Percentiles rank a stretch among this genome's conserved stretches.
Evolutionary conservation across 148 eudicot genomes (phyloP).

Genomic region (Suaeda aralocaspica): DNA sequence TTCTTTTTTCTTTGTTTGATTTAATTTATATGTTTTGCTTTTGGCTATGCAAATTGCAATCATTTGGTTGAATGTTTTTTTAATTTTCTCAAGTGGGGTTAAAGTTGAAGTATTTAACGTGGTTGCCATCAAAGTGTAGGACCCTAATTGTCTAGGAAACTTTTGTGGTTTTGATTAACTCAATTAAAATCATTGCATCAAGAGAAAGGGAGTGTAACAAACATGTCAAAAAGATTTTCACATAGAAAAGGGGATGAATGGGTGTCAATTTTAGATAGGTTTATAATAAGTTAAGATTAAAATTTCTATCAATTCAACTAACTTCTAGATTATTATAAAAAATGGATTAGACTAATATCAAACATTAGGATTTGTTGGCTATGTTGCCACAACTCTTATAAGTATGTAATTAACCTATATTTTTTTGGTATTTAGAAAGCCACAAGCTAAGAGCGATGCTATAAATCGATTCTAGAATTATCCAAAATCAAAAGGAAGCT

Average conservation of each 20-base stretch:
- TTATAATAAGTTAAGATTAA: not conserved
- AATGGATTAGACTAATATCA: no score
- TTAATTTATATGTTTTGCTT: slow-evolving; percentile 15
- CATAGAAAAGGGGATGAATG: not conserved
- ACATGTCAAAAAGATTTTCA: not conserved
- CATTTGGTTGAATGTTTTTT: slow-evolving; percentile 29
- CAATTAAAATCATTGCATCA: slow-evolving; percentile 10
- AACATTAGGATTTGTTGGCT: no score
- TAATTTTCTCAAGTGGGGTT: slow-evolving; percentile 31
- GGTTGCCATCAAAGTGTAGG: slow-evolving; percentile 49
- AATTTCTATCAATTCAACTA: not conserved
- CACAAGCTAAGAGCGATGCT: no score
- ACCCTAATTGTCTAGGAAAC: slow-evolving; percentile 23
- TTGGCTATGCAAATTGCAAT: slow-evolving; percentile 36
- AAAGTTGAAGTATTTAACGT: slow-evolving; percentile 30
- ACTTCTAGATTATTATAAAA: no score
- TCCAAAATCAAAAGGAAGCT: no score
- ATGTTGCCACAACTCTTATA: no score
- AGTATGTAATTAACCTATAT: no score
- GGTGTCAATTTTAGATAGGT: not conserved
- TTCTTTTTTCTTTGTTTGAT: not conserved
- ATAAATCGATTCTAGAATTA: no score
- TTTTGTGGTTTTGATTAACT: slow-evolving; percentile 7
- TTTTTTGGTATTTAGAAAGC: no score
- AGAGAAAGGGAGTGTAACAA: not conserved